phyloP scores from a whole-genome alignment of 192 early-diverging fungal species.

The Geosiphon pyriformis region DNA sequence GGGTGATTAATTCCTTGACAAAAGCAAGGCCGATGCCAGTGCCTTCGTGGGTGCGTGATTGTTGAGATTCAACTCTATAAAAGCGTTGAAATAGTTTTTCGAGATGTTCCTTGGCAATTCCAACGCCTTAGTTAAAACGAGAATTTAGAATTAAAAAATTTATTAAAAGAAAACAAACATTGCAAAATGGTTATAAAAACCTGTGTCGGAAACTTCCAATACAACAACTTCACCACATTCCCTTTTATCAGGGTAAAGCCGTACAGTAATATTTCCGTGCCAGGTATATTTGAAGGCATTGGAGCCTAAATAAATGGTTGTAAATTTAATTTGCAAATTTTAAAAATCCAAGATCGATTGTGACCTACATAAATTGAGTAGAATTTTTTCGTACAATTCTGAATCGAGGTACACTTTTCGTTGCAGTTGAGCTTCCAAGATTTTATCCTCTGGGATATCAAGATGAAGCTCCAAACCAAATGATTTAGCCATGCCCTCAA shows the following conservation, averaged over 20 bases:
- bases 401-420: conserved; percentile 42
- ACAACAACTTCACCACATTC: conserved; percentile 31
- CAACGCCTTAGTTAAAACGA: conserved; percentile 30
- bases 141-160: neutral
- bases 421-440: neutral
- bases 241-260: conserved; percentile 38
- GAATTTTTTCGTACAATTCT: too few species aligned
- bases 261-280: conserved; percentile 38
- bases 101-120: conserved; percentile 47
- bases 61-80: conserved; percentile 48
- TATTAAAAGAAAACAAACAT: neutral
- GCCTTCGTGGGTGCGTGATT: conserved; percentile 50
- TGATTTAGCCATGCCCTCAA: too few species aligned
- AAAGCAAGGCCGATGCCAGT: conserved; percentile 55
- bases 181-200: neutral
- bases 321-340: neutral
- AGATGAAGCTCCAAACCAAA: conserved; percentile 38
- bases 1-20: conserved; percentile 47
- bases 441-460: conserved; percentile 25
- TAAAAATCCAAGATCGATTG: neutral
- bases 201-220: conserved; percentile 32
- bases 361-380: conserved; percentile 43
- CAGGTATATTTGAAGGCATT: conserved; percentile 46
- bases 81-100: conserved; percentile 50
- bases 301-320: conserved; percentile 24